Evolutionary conservation across 306 rosid species (phyloP), one percentile per base, ranked within the genome.

Genomic region (Rosa rugosa): DNA sequence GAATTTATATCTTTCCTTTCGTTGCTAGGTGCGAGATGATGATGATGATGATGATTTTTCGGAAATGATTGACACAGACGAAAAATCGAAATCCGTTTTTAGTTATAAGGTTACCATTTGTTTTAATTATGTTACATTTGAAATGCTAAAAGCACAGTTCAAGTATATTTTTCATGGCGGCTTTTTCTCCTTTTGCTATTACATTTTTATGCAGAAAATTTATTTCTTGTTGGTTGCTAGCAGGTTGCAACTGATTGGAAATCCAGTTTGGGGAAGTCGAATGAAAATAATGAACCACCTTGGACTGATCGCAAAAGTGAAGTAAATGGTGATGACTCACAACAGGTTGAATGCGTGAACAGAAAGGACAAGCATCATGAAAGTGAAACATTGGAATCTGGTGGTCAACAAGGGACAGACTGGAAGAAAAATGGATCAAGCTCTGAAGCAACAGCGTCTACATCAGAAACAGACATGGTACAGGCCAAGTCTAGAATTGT

Each of bases 11-110:
- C 70, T 69, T 77, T 68, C 60, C 60, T 56, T 76, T 50, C 66
- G 75, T 68, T 75, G 62, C 77, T 78, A 95, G 99, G 89, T 91
- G 78, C 89, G 62, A 27, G 94, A 88, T 8, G 94, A 87, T 73
- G 83, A 84, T 47, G 94, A 88, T 6, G 91, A 87, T 49, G 92
- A 90, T 71, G 97, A 88, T 77, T 79, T 84, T 82, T 74, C 82
- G 44, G 99, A 93, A 84, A 82, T 82, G 83, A 87, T 79, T 80
- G 99, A 93, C 66, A 94, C 89, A 45, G 92, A 90, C 77, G 93
- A 85, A 80, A 88, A 72, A 79, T 81, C 79, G 14, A 86, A 84
- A 70, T 77, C 83, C 17, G 69, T 53, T 63, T 64, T 25, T 71
- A 38, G 47, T 82, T 73, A 63, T 51, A 81, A 86, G 91, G 89